Base-by-base conservation (phyloP, 768 basidiomycete species). In the Leccinellum rugosiceps region DNA sequence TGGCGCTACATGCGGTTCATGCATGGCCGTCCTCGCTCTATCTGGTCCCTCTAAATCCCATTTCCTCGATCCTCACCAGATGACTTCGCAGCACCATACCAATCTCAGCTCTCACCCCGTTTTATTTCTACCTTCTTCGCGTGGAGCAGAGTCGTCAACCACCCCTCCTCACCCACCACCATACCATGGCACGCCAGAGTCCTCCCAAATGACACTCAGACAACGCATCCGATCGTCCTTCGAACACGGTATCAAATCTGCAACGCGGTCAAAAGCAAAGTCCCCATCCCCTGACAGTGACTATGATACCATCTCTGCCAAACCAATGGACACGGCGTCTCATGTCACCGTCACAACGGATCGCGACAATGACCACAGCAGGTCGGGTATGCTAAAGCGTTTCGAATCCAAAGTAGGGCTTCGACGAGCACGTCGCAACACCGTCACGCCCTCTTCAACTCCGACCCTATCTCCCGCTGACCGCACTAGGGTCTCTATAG, bases 241-340 rank as follows among this genome's bases (percentile, higher is more conserved):
- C 23, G 87, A 87, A 64, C 84, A 88, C 61, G 84, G 82, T 63
- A 61, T 90, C 38, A 82, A 85, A 50, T 80, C 81, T 13, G 85
- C 85, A 52, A 85, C 85, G 11, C 78, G 84, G 53, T 82, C 84
- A 34, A 83, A 76, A 74, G 70, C 67, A 21, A 80, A 79, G 62
- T 48, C 71, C 8, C 64, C 76, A 2, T 52, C 68, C 30, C 62
- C 66, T 35, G 79, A 79, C 61, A 77, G 83, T 44, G 60, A 54
- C 47, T 76, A 77, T 62, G 77, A 78, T 44, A 72, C 80, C 44
- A 65, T 80, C 58, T 76, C 76, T 11, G 59, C 68, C 47, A 80
- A 78, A 64, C 77, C 70, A 35, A 80, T 78, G 71, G 79, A 77
- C 59, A 80, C 61, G 63, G 64, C 65, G 53, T 70, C 75, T 58